Evolutionary conservation across 306 rosid genomes (phyloP).

Genomic region (Cyclanthera cordifolia): DNA sequence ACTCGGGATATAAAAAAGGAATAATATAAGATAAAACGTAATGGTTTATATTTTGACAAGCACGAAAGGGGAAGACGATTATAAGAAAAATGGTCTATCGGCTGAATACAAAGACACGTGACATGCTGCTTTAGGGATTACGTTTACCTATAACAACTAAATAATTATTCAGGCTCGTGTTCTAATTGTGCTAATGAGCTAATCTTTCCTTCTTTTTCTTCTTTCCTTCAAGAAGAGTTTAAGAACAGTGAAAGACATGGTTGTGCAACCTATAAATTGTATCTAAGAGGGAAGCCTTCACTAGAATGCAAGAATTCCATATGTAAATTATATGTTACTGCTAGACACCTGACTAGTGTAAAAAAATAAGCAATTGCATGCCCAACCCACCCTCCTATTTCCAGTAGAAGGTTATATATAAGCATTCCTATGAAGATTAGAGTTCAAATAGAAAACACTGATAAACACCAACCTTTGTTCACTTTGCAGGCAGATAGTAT

Average conservation of each 20-base stretch:
- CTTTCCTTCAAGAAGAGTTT: not conserved
- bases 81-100: not conserved
- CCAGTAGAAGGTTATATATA: not conserved
- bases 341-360: not conserved
- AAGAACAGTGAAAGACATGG: not conserved
- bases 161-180: not conserved
- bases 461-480: conserved; percentile 60
- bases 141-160: not conserved
- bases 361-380: not conserved
- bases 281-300: not conserved
- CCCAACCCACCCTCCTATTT: not conserved
- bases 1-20: too few relatives aligned
- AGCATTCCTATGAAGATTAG: not conserved
- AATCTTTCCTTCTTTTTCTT: not conserved
- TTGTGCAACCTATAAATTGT: not conserved
- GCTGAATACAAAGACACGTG: not conserved
- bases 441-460: not conserved
- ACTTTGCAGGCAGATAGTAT: conserved; percentile 91
- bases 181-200: not conserved
- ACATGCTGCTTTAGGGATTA: not conserved
- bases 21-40: not conserved
- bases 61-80: not conserved
- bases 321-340: not conserved
- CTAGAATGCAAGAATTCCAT: not conserved
- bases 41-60: not conserved